Conservation (phyloP, 192 early-diverging fungal genomes). For the Gonapodya prolifera region DNA sequence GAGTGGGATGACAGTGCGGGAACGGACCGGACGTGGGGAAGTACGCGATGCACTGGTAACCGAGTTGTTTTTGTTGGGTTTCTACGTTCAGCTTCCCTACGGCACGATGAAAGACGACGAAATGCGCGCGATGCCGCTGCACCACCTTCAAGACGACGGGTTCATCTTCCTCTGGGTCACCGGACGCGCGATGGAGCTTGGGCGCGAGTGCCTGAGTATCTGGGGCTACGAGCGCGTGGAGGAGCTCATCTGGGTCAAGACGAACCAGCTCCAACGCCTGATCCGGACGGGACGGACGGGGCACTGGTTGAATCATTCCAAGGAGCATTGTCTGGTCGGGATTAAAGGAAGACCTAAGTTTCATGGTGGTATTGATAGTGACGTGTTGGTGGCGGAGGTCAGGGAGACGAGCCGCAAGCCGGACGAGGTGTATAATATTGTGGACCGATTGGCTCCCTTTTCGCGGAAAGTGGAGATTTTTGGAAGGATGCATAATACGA, state of each 20-base stretch:
- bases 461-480: conserved; percentile 51
- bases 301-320: conserved; percentile 54
- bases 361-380: conserved; percentile 29
- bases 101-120: conserved; percentile 57
- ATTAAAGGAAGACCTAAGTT: conserved; percentile 33
- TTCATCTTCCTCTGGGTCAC: conserved; percentile 53
- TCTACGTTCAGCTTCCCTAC: conserved; percentile 49
- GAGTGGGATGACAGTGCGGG: too few relatives aligned
- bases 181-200: conserved; percentile 49
- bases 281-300: conserved; percentile 51
- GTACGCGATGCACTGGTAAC: too few relatives aligned
- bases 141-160: conserved; percentile 34
- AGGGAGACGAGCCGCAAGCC: conserved; percentile 47
- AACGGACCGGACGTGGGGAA: too few relatives aligned
- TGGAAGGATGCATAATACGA: conserved; percentile 42
- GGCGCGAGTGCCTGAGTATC: conserved; percentile 31
- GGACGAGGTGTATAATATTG: conserved; percentile 45
- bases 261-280: conserved; percentile 44
- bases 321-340: conserved; percentile 51
- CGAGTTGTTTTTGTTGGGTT: too few relatives aligned
- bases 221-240: conserved; percentile 45
- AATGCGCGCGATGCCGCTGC: conserved; percentile 37
- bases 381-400: conserved; percentile 48
- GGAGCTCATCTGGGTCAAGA: conserved; percentile 54
- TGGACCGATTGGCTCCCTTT: conserved; percentile 40